Base-by-base conservation (phyloP, 805 yeast species). In the Wickerhamomyces pijperi region DNA sequence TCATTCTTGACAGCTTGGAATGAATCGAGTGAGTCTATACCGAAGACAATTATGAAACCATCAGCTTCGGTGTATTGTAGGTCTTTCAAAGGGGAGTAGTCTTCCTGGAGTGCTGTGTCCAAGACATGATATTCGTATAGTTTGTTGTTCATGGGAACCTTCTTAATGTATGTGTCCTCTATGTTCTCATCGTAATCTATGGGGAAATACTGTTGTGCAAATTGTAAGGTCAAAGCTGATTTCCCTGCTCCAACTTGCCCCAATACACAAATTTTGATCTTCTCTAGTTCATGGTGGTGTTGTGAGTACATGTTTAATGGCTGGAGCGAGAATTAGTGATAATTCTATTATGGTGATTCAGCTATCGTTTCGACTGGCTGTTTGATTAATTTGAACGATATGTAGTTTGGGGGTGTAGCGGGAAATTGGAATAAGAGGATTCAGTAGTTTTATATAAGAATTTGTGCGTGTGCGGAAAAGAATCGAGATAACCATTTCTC, bases 101-200 rank as follows among this genome's bases (percentile, higher is more conserved):
- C 88, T 56, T 82, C 92, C 62, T 80, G 87, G 23, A 83, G 82
- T 6, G 87, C 88, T 15, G 88, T 81, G 54, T 81, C 90, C 50
- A 81, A 65, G 36, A 81, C 74, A 53, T 79, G 83, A 36, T 73
- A 48, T 11, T 69, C 60, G 32, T 68, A 70, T 21, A 61, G 64
- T 39, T 67, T 68, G n/a, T 70, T 72, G 48, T 77, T 77, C 21
- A 76, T 65, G 28, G 60, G 61, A 46, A 77, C 67, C 38, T 68
- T 71, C 48, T 73, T 76, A 42, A 76, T 54, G 59, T 77, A 77
- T 3, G 78, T 72, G 54, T 77, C 83, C 54, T 77, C 84, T 46
- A 77, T 75, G 31, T 79, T 71, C 9, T 82, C 80, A 58, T 77
- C 82, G 44, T 76, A 76, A 53, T 76, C 82, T 48, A 72, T 74